Evolutionary conservation across 2,329 filamentous ascomycete genomes (phyloP).

Genomic region (Fusarium chlamydosporum): DNA sequence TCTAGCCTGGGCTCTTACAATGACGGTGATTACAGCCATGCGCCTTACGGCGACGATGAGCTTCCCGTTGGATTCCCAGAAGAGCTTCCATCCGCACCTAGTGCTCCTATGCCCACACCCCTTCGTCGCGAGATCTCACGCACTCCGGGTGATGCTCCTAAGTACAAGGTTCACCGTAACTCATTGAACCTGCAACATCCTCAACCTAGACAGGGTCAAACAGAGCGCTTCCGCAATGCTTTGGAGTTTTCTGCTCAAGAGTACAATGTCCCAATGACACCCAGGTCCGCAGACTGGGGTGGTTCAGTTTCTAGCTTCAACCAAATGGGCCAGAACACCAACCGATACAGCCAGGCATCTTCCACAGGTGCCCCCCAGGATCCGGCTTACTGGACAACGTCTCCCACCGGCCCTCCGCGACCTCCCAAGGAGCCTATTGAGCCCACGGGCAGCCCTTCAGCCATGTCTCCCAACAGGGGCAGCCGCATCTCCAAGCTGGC

Average conservation of each 20-base stretch:
- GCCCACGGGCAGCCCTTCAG: conserved; percentile 56
- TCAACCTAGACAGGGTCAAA: conserved; percentile 80
- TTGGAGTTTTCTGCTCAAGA: conserved; percentile 80
- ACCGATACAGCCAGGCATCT: conserved; percentile 65
- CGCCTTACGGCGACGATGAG: conserved; percentile 73
- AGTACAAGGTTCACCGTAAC: conserved; percentile 86
- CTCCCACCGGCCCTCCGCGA: conserved; percentile 65
- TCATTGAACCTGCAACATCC: conserved; percentile 85
- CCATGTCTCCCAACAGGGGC: conserved; percentile 61
- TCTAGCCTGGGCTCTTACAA: conserved; percentile 79
- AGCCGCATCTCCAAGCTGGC: conserved; percentile 66
- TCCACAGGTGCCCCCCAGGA: conserved; percentile 52
- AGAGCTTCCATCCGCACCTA: conserved; percentile 52
- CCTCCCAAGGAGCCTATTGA: conserved; percentile 75
- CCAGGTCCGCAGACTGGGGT: conserved; percentile 73
- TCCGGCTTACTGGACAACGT: conserved; percentile 63
- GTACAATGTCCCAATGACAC: conserved; percentile 73
- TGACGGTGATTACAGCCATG: conserved; percentile 67
- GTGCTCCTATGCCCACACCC: conserved; percentile 46
- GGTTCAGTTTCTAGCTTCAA: conserved; percentile 72
- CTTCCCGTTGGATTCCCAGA: conserved; percentile 70
- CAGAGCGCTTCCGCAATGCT: conserved; percentile 79
- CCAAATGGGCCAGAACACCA: conserved; percentile 63
- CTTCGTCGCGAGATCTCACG: conserved; percentile 65
- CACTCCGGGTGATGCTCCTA: conserved; percentile 77